phyloP scores from a whole-genome alignment of 257 asterid species.

The Capsicum baccatum region DNA sequence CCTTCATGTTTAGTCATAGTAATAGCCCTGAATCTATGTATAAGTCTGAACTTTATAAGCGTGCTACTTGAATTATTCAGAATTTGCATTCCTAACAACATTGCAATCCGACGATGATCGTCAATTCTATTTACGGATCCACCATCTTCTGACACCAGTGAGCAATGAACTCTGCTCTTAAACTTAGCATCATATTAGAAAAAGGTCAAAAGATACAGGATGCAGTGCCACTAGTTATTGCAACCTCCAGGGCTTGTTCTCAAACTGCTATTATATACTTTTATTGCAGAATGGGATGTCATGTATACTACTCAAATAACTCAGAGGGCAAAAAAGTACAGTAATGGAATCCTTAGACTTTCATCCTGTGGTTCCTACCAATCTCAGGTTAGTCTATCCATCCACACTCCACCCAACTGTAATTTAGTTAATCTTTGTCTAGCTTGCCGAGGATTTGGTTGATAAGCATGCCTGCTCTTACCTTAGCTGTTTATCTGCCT shows the following conservation, averaged over 20 bases:
- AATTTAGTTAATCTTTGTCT: slow-evolving; percentile 9
- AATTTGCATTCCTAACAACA: slow-evolving; percentile 2
- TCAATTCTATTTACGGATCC: not conserved
- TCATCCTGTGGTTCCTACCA: slow-evolving; percentile 38
- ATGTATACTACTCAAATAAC: slow-evolving; percentile 43
- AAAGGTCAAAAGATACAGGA: slow-evolving; percentile 10
- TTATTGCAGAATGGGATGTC: slow-evolving; percentile 44
- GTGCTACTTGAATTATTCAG: not conserved
- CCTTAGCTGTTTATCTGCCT: slow-evolving; percentile 19
- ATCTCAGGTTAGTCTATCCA: slow-evolving; percentile 35
- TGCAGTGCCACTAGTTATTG: not conserved
- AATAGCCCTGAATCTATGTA: not conserved
- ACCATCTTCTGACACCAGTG: slow-evolving; percentile 10
- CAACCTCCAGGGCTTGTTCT: slow-evolving; percentile 19
- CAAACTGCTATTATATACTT: not conserved
- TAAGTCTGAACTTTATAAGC: slow-evolving; percentile 14
- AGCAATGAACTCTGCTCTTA: slow-evolving; percentile 13
- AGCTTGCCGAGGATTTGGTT: slow-evolving; percentile 25
- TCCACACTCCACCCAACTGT: not conserved
- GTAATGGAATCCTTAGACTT: slow-evolving; percentile 41
- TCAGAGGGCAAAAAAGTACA: slow-evolving; percentile 38
- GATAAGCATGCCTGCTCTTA: not conserved
- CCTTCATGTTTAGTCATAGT: not conserved
- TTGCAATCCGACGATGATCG: not conserved
- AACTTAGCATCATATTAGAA: slow-evolving; percentile 14